Evolutionary conservation across 2,329 filamentous ascomycete species (phyloP).

Genomic region (Tothia fuscella): DNA sequence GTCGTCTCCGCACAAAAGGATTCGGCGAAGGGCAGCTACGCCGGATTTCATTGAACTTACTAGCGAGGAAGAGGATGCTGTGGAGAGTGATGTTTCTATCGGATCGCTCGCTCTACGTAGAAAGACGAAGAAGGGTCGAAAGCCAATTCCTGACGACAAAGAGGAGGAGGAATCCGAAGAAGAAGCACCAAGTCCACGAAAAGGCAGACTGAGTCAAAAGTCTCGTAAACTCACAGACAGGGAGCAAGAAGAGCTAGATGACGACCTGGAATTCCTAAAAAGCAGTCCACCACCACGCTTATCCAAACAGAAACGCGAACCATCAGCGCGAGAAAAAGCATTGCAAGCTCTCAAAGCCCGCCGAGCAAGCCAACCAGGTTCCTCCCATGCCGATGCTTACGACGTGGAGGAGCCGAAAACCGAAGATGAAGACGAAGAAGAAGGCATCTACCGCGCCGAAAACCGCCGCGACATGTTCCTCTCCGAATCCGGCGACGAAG

Average conservation of each 20-base stretch:
- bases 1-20: conserved; percentile 8
- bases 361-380: conserved; percentile 23
- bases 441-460: conserved; percentile 10
- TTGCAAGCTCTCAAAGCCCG: conserved; percentile 32
- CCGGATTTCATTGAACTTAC: not conserved
- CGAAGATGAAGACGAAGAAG: conserved; percentile 15
- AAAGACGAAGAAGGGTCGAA: not conserved
- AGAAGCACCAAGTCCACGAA: not conserved
- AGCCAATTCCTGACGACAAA: conserved; percentile 2
- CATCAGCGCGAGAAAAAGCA: conserved; percentile 28
- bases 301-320: conserved; percentile 13
- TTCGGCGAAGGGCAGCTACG: not conserved
- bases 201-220: not conserved
- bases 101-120: too few species aligned
- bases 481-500: conserved; percentile 45
- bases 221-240: conserved; percentile 1
- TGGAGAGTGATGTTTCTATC: not conserved
- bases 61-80: conserved; percentile 6
- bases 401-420: conserved; percentile 21
- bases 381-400: conserved; percentile 15
- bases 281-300: conserved; percentile 3
- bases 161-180: conserved; percentile 9
- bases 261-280: conserved; percentile 10
- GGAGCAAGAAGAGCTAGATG: conserved; percentile 10
- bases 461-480: conserved; percentile 34